Base-by-base conservation (phyloP, 1,284 basidiomycete genomes). In the Cryptococcus sp. region DNA sequence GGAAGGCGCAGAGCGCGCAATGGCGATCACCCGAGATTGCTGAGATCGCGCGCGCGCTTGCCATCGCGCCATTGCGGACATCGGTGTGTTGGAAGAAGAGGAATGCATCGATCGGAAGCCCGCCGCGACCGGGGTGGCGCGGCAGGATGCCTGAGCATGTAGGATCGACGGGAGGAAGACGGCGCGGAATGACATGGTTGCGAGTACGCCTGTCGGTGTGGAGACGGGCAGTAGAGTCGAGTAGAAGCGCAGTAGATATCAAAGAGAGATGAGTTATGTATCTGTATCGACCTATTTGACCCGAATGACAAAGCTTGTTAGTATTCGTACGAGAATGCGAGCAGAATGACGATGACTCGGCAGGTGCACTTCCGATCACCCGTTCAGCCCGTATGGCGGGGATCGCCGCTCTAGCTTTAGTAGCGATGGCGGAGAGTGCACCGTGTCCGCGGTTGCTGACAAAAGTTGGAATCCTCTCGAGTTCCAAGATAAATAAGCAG, bases 171-270 rank as follows among this genome's bases (percentile, higher is more conserved):
- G 63, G 22, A 63, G 53, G 61, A 66, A 57, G n/a, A 56, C 27
- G 23, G 59, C 55, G 39, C 65, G 53, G 44, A 65, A 53, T 31
- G 65, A 60, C 64, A 66, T 64, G 38, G 19, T 58, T 3, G 46
- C 31, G 22, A 15, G 23, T 46, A 25, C 10, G 23, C 44, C 16
- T 44, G 46, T 46, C n/a, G 41, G 20, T 20, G 20, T 47, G 19
- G 42, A 17, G 48, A 35, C 52, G 38, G 56, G 50, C 50, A 54
- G 50, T 51, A 49, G 47, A 53, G 22, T 44, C 16, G 40, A 59
- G 65, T 4, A 66, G 52, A n/a, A n/a, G n/a, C n/a, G n/a, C 23
- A 67, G 59, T 3, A 25, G 19, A 13, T 61, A 63, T 22, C 19
- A 45, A 45, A 45, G 13, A 45, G 16, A 45, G n/a, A 22, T 22